phyloP scores from a whole-genome alignment of 345 rosid genomes.

The Salix arbutifolia region DNA sequence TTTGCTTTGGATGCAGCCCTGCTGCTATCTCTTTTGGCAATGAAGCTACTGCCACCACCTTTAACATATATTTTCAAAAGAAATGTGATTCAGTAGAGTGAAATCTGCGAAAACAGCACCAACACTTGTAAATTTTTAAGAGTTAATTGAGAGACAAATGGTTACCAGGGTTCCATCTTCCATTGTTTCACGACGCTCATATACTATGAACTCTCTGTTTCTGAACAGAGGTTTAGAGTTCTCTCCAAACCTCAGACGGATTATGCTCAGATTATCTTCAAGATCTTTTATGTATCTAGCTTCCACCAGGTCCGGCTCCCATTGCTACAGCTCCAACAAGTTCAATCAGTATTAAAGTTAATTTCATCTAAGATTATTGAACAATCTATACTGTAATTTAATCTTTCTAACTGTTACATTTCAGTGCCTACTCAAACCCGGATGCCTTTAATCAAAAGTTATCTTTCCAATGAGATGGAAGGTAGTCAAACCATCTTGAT shows the following conservation, averaged over 20 bases:
- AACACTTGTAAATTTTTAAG: not conserved
- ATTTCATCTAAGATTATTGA: too few species aligned
- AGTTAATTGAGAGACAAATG: not conserved
- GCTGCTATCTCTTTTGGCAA: slow-evolving; percentile 75
- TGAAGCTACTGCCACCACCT: slow-evolving; percentile 80
- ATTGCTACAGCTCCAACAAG: slow-evolving; percentile 46
- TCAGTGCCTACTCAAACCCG: too few species aligned
- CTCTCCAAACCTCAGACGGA: slow-evolving; percentile 61
- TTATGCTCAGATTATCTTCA: slow-evolving; percentile 69
- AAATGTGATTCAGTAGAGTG: not conserved
- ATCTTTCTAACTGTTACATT: too few species aligned
- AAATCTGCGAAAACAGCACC: not conserved
- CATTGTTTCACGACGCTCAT: slow-evolving; percentile 75
- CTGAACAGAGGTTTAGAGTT: slow-evolving; percentile 65
- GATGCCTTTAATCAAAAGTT: too few species aligned
- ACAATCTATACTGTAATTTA: too few species aligned
- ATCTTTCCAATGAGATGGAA: too few species aligned
- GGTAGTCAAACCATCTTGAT: too few species aligned
- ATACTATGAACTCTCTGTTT: slow-evolving; percentile 77
- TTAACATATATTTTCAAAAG: not conserved
- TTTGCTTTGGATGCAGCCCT: slow-evolving; percentile 68
- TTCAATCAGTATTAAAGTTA: not conserved
- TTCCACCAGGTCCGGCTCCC: slow-evolving; percentile 80
- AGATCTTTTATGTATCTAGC: slow-evolving; percentile 59
- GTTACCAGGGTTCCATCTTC: slow-evolving; percentile 73